Percentiles rank a stretch among this genome's conserved stretches.
phyloP scores from a whole-genome alignment of 768 basidiomycete species.

The Russula vinacea region DNA sequence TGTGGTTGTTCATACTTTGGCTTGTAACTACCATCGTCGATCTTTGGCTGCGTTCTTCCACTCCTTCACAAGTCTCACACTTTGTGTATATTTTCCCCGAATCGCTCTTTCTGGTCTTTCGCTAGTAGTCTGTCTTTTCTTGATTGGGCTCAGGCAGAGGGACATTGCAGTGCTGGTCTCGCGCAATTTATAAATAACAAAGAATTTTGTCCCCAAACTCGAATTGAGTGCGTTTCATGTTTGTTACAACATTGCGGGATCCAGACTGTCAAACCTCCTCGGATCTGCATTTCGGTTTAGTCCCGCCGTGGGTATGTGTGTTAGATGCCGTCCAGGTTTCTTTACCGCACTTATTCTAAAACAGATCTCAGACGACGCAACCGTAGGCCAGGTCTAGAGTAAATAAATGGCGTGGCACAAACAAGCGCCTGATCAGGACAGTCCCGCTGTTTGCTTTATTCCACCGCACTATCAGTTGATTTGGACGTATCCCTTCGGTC shows the following conservation, averaged over 20 bases:
- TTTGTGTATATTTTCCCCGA: slow-evolving; percentile 16
- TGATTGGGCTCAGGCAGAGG: slow-evolving; percentile 7
- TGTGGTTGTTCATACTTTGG: slow-evolving; percentile 22
- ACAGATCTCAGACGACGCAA: background rate
- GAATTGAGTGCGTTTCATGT: background rate
- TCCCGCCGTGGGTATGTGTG: background rate
- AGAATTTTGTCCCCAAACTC: background rate
- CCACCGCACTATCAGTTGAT: background rate
- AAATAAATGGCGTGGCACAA: background rate
- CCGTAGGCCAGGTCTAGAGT: background rate
- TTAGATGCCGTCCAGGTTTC: background rate
- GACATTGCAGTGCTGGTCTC: slow-evolving; percentile 25
- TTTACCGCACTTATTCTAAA: too few species aligned
- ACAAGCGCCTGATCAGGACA: background rate
- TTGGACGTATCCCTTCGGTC: background rate
- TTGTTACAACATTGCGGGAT: background rate
- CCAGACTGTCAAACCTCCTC: background rate
- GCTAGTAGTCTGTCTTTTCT: slow-evolving; percentile 12
- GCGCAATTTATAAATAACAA: slow-evolving; percentile 13
- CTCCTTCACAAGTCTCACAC: slow-evolving; percentile 4
- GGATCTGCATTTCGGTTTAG: background rate
- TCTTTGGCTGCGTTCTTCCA: background rate
- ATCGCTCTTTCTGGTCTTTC: background rate
- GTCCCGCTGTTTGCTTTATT: background rate
- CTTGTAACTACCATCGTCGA: slow-evolving; percentile 8